Base-by-base conservation (phyloP, 768 basidiomycete species). In the Mrakia hoshinonis region DNA sequence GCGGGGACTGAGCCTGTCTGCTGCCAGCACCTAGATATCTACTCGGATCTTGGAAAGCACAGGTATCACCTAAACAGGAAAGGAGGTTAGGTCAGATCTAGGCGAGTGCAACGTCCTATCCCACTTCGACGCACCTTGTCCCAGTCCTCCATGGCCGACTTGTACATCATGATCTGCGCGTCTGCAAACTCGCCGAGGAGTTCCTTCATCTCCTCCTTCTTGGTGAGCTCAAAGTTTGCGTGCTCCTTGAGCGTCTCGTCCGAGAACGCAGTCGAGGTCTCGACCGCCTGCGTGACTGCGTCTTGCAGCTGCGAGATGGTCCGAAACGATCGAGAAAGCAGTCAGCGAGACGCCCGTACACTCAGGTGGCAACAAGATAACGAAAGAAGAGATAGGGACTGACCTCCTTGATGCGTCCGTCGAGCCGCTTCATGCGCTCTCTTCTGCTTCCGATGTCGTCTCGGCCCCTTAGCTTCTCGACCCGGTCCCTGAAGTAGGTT, bases 131-230 rank as follows among this genome's bases (percentile, higher is more conserved):
- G 24, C 36, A 78, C 74, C 80, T 89, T 84, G 68, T 97, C 93
- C 93, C 92, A 97, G 79, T 97, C 93, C 75, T 97, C 92, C 90
- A 95, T 93, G 68, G 91, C 87, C 89, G 92, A 74, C 24, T 65
- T 51, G 67, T 96, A 91, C 79, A 96, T 91, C 78, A 93, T 92
- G 75, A 98, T 91, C 79, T 99, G 89, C 12, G 93, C 94, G 75
- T 96, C 91, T 31, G 92, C 92, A 73, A 96, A 85, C 73, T 88
- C 87, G 24, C 85, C 86, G 13, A 99, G 79, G 85, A 97, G 87
- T 77, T 93, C 92, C 81, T 95, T 96, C 95, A 98, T 96, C 81
- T 99, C 96, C 62, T 87, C 85, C 77, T 92, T 88, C 80, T 98
- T 98, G 15, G 89, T 86, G 73, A 86, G 84, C 77, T 96, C 91